Conservation (phyloP, 2,329 filamentous ascomycete species). For the Fusarium mexicanum region DNA sequence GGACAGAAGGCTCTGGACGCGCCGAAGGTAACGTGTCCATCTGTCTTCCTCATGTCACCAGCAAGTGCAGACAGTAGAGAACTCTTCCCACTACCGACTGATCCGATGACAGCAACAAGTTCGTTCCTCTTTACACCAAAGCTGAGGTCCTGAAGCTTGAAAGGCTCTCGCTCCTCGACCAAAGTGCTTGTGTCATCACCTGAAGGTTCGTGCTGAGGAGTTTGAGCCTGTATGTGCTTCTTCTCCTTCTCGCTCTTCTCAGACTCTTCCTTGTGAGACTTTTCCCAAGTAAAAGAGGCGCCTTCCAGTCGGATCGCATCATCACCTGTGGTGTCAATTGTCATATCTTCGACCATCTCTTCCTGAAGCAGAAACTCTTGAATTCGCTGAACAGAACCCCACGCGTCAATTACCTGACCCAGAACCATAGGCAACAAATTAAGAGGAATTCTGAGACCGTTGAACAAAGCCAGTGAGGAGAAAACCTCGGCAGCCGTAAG, state of each 20-base stretch:
- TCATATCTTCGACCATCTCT: conserved; percentile 79
- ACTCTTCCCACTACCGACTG: conserved; percentile 90
- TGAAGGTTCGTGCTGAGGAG: conserved; percentile 48
- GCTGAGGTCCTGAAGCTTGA: conserved; percentile 75
- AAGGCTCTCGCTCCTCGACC: conserved; percentile 71
- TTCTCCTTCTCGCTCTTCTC: conserved; percentile 57
- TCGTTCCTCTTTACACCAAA: conserved; percentile 78
- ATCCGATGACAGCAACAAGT: conserved; percentile 84
- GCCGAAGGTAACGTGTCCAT: conserved; percentile 77
- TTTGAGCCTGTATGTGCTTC: conserved; percentile 45
- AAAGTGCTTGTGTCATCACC: conserved; percentile 64
- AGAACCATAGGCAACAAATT: conserved; percentile 90
- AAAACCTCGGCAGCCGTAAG: conserved; percentile 84
- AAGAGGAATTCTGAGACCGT: conserved; percentile 86
- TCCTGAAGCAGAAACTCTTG: conserved; percentile 89
- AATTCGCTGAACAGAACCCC: conserved; percentile 84
- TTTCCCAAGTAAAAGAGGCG: conserved; percentile 90
- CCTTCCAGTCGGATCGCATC: conserved; percentile 76
- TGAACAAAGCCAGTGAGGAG: conserved; percentile 95
- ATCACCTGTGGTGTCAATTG: conserved; percentile 64
- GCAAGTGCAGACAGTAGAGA: conserved; percentile 89
- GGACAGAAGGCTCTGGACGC: conserved; percentile 90
- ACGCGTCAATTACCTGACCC: conserved; percentile 89
- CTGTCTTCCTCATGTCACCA: conserved; percentile 90
- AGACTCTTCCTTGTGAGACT: conserved; percentile 64